Base-by-base conservation (phyloP, 106 monocot genomes). In the Acorus gramineus region DNA sequence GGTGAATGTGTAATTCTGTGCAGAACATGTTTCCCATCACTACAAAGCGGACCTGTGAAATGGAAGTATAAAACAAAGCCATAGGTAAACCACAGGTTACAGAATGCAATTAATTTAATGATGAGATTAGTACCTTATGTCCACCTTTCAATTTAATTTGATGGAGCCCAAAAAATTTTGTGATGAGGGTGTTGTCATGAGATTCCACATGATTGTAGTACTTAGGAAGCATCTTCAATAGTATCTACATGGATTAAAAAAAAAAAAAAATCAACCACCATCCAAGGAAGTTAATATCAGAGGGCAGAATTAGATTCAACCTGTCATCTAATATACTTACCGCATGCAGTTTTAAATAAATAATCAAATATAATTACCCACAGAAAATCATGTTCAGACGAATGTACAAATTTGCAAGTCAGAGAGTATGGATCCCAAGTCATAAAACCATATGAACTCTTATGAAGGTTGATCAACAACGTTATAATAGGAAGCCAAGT, bases 21-120 rank as follows among this genome's bases (percentile, higher is more conserved):
- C 90, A 86, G 62, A 95, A 95, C 94, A 95, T 95, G 78, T 95
- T 95, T 51, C 94, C 94, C 94, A 95, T 95, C 46, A 95, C 94
- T 28, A 95, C 90, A 82, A 95, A 95, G 7, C 94, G 84, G 47
- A 95, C 77, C 94, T 95, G 69, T 52, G 80, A 71, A 68, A 49
- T 13, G 7, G 47, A 59, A 67, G 8, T 54, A 52, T 45, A 66
- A 49, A 71, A 71, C 47, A 50, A 64, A 44, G 47, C 12, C 62
- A 69, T 56, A n/a, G n/a, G 4, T 46, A 58, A 28, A 28, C 28
- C 28, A 28, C 28, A 28, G 28, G 28, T 28, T 28, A 28, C 28
- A 28, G 28, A 28, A 28, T 28, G 28, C 28, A 28, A 28, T 28
- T 28, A 28, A 28, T 28, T 28, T 28, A 28, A 28, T 28, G 28